Base-by-base conservation (phyloP, 768 basidiomycete genomes). In the Zangia roseola region DNA sequence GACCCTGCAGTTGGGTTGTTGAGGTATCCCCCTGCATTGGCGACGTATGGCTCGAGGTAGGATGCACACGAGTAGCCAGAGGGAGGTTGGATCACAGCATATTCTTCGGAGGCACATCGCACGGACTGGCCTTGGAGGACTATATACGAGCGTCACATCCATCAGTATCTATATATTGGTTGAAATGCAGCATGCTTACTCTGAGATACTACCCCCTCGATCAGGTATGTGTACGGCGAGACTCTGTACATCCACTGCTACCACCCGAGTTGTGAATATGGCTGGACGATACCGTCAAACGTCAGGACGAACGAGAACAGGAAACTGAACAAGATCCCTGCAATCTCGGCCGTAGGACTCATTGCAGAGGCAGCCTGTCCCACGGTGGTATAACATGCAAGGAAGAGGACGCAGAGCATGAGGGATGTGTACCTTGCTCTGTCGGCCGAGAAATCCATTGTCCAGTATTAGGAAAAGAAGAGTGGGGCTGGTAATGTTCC, bases 281-380 rank as follows among this genome's bases (percentile, higher is more conserved):
- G 86, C 56, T 88, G 86, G 4, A 88, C 60, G 33, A 87, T 82
- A 52, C 84, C 85, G 53, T 85, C 75, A 59, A 87, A 86, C n/a
- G 73, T 81, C 45, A 86, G 58, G 33, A 84, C 76, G 55, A 86
- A 84, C 0, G 80, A 77, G 58, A 85, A 84, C 10, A 84, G 55
- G 44, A 79, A 75, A 31, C 76, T 77, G 60, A 78, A 84, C 42
- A 84, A 48, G 14, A 86, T 61, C 0, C 77, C 78, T 2, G 83
- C 78, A 23, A 84, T 80, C 59, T 83, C 80, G 0, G 80, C 73
- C 23, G 73, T 80, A 0, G 86, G 77, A 21, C 77, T 70, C 76
- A 83, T 78, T 3, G 85, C 69, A 0, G 84, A 83, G 10, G 83
- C 74, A 2, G 79, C 78, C 57, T 81, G 79, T 5, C 73, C 81